Percentiles rank a stretch among this genome's conserved stretches.
phyloP scores from a whole-genome alignment of 805 yeast genomes.

The Yarrowia bubula region DNA sequence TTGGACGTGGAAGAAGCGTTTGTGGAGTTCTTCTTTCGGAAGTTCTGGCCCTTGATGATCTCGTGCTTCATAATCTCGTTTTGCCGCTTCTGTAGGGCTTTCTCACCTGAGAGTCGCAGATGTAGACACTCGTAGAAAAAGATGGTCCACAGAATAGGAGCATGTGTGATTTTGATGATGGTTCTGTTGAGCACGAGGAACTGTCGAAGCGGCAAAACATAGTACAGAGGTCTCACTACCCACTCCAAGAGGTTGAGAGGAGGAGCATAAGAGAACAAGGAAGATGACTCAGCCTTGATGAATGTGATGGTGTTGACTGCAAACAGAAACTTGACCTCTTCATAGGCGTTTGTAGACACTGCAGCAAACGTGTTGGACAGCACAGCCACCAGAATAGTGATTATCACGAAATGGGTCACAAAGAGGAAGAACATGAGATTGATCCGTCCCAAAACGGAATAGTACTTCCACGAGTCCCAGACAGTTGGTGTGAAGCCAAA shows the following conservation, averaged over 20 bases:
- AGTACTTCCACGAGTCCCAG: slow-evolving; percentile 55
- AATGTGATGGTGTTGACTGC: slow-evolving; percentile 43
- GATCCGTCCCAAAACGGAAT: slow-evolving; percentile 48
- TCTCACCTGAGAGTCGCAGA: slow-evolving; percentile 28
- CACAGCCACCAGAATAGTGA: slow-evolving; percentile 56
- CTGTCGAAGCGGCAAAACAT: slow-evolving; percentile 36
- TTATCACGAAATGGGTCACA: slow-evolving; percentile 53
- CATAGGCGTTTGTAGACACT: slow-evolving; percentile 40
- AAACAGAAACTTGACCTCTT: slow-evolving; percentile 42
- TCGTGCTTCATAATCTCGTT: slow-evolving; percentile 24
- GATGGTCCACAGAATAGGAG: slow-evolving; percentile 40
- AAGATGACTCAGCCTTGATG: slow-evolving; percentile 41
- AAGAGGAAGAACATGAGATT: slow-evolving; percentile 52
- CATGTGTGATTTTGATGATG: slow-evolving; percentile 41
- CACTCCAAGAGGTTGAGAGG: slow-evolving; percentile 41
- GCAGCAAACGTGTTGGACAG: slow-evolving; percentile 43
- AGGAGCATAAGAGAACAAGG: slow-evolving; percentile 40
- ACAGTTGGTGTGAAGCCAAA: slow-evolving; percentile 62
- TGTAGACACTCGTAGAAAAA: slow-evolving; percentile 39
- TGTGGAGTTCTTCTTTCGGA: slow-evolving; percentile 14
- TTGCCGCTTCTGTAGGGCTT: slow-evolving; percentile 5
- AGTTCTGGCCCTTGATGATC: slow-evolving; percentile 25
- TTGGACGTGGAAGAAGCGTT: not conserved
- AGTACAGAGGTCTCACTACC: slow-evolving; percentile 38
- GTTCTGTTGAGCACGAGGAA: slow-evolving; percentile 39